Evolutionary conservation across 1,284 basidiomycete genomes (phyloP).

Genomic region (Mixia osmundae): DNA sequence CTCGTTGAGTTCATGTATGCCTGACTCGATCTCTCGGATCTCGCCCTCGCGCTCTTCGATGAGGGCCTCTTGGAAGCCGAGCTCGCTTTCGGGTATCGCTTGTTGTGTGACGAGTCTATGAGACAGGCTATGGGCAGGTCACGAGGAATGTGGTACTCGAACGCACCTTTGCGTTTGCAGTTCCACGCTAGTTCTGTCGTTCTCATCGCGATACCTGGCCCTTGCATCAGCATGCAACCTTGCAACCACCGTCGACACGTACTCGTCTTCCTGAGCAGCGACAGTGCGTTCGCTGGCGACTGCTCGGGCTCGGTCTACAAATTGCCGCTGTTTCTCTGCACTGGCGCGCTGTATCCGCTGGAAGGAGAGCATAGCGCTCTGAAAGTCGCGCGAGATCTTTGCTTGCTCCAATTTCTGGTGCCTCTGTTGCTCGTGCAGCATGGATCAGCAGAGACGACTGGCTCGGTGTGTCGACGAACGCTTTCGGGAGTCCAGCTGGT

Average conservation of each 20-base stretch:
- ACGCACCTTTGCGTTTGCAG: no score
- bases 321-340: slow-evolving; percentile 59
- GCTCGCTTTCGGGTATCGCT: slow-evolving; percentile 42
- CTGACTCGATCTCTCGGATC: slow-evolving; percentile 88
- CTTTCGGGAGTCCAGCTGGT: slow-evolving; percentile 39
- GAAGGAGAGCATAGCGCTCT: slow-evolving; percentile 67
- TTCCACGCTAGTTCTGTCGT: not conserved
- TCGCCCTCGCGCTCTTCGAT: slow-evolving; percentile 88
- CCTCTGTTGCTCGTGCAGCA: no score
- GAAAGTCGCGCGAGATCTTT: slow-evolving; percentile 82
- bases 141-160: no score
- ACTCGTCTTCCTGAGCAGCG: not conserved
- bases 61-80: slow-evolving; percentile 86
- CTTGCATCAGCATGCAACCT: slow-evolving; percentile 36
- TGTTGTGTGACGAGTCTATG: no score
- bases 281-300: slow-evolving; percentile 7
- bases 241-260: not conserved
- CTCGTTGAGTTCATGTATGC: slow-evolving; percentile 88
- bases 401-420: slow-evolving; percentile 32
- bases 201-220: no score
- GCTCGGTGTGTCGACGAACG: slow-evolving; percentile 30
- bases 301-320: slow-evolving; percentile 59
- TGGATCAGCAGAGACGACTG: no score
- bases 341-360: slow-evolving; percentile 74
- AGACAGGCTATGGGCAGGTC: no score